Conservation (phyloP, 2,329 filamentous ascomycete genomes). For the Pestalotiopsis sp. region DNA sequence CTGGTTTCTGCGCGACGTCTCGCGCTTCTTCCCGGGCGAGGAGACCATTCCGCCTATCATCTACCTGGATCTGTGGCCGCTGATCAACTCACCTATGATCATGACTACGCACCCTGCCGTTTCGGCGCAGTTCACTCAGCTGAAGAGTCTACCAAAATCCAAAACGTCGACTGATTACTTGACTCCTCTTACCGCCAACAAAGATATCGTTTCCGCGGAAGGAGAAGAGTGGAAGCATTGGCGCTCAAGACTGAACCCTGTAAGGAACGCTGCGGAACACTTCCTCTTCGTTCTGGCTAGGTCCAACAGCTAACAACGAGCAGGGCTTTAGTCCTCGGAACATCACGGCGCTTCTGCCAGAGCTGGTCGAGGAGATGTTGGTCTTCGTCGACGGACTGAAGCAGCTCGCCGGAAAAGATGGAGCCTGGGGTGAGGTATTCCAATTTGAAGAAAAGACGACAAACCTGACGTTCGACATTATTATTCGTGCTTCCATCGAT, state of each 20-base stretch:
- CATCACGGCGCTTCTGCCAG: conserved; percentile 29
- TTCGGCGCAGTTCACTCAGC: conserved; percentile 7
- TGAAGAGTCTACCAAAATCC: conserved; percentile 6
- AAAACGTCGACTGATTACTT: background rate
- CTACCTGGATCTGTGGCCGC: conserved; percentile 11
- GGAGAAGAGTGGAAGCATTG: conserved; percentile 23
- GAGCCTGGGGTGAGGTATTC: conserved; percentile 18
- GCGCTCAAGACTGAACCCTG: conserved; percentile 28
- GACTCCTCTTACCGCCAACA: background rate
- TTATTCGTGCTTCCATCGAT: conserved; percentile 20
- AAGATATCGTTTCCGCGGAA: conserved; percentile 27
- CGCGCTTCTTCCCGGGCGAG: conserved; percentile 3
- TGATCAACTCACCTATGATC: background rate
- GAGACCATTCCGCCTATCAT: conserved; percentile 2
- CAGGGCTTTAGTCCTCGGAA: conserved; percentile 32
- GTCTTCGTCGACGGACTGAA: conserved; percentile 20
- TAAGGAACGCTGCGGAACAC: background rate
- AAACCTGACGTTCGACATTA: conserved; percentile 24
- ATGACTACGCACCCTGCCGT: conserved; percentile 3
- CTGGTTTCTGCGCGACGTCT: conserved; percentile 1
- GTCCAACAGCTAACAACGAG: background rate
- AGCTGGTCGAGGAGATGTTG: conserved; percentile 25
- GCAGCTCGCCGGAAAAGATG: conserved; percentile 11
- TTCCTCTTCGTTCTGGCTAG: background rate
- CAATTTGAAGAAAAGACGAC: conserved; percentile 21